phyloP scores from a whole-genome alignment of 208 protist species.

The Strigomonas galati region DNA sequence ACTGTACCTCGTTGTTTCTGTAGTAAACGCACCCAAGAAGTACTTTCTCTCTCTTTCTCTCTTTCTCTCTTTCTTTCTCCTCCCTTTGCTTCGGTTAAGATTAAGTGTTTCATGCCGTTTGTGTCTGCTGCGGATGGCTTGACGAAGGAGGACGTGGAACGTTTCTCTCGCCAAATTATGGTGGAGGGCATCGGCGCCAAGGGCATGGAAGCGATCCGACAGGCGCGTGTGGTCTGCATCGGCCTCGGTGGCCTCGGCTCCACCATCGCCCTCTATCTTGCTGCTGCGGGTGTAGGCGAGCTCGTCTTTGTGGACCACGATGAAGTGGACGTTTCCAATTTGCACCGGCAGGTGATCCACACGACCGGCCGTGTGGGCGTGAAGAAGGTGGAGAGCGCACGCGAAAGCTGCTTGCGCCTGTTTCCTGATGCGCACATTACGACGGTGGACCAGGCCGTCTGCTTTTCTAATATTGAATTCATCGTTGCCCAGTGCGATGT shows the following conservation, averaged over 20 bases:
- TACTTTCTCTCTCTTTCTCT: background rate
- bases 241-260: constrained; percentile 94
- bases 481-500: constrained; percentile 81
- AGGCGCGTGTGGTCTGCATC: constrained; percentile 78
- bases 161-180: constrained; percentile 89
- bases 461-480: constrained; percentile 61
- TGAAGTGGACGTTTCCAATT: constrained; percentile 89
- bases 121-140: constrained; percentile 31
- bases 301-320: constrained; percentile 93
- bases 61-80: background rate
- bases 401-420: constrained; percentile 52
- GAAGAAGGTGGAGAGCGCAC: constrained; percentile 85
- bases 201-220: constrained; percentile 67
- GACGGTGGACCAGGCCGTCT: constrained; percentile 37
- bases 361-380: constrained; percentile 40
- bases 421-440: constrained; percentile 48
- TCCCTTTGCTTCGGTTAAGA: background rate
- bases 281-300: constrained; percentile 88
- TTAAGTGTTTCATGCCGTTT: constrained; percentile 13
- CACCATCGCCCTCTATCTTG: constrained; percentile 91
- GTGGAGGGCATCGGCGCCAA: constrained; percentile 76
- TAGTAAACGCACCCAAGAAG: too few relatives aligned
- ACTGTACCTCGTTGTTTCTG: too few relatives aligned
- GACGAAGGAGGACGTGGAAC: constrained; percentile 67
- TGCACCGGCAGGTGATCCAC: constrained; percentile 96